Evolutionary conservation across 2,329 filamentous ascomycete species (phyloP).

Genomic region (Aureobasidium sp.): DNA sequence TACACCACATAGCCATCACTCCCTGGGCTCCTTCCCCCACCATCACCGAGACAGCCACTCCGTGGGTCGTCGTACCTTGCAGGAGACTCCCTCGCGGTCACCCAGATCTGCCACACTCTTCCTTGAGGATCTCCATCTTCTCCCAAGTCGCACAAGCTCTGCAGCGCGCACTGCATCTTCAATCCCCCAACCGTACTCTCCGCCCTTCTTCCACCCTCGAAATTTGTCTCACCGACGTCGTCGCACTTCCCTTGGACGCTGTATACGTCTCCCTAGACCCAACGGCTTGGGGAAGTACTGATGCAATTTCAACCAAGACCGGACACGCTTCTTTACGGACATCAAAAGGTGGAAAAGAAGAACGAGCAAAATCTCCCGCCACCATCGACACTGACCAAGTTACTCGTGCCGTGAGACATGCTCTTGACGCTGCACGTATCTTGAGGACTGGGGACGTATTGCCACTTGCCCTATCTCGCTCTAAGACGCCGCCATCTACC

Average conservation of each 20-base stretch:
- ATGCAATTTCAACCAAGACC: slow-evolving; percentile 72
- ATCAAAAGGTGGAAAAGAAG: slow-evolving; percentile 21
- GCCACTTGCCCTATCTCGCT: slow-evolving; percentile 70
- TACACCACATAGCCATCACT: slow-evolving; percentile 58
- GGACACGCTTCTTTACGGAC: slow-evolving; percentile 60
- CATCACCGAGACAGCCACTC: slow-evolving; percentile 50
- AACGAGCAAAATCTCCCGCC: neutral
- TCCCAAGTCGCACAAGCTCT: slow-evolving; percentile 65
- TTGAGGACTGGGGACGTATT: slow-evolving; percentile 80
- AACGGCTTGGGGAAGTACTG: slow-evolving; percentile 68
- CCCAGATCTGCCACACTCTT: slow-evolving; percentile 57
- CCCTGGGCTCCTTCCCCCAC: slow-evolving; percentile 58
- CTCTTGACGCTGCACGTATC: slow-evolving; percentile 53
- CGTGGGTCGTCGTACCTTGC: slow-evolving; percentile 84
- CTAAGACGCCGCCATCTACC: slow-evolving; percentile 76
- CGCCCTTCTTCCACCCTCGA: slow-evolving; percentile 76
- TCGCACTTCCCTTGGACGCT: slow-evolving; percentile 72
- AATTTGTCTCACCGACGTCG: slow-evolving; percentile 73
- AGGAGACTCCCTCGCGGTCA: slow-evolving; percentile 47
- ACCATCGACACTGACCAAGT: neutral
- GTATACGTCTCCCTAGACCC: slow-evolving; percentile 82
- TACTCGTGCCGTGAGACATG: slow-evolving; percentile 5
- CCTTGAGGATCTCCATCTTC: slow-evolving; percentile 68
- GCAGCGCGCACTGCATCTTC: slow-evolving; percentile 26
- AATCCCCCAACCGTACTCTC: slow-evolving; percentile 35